phyloP scores from a whole-genome alignment of 108 stramenopile species.

The Parietichytrium sp. region DNA sequence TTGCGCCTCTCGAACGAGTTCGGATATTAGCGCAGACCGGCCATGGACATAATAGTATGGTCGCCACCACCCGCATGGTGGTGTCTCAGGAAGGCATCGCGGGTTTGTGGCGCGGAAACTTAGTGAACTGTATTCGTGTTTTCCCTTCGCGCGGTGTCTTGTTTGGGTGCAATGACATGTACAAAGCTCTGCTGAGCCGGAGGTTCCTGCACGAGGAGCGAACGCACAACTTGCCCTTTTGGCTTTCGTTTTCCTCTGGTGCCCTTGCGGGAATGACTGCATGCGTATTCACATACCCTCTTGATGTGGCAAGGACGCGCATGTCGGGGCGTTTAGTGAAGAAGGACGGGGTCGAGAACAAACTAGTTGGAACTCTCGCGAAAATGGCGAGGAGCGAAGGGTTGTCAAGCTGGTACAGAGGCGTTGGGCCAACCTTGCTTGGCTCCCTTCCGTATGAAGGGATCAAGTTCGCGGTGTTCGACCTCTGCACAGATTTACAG shows the following conservation, averaged over 20 bases:
- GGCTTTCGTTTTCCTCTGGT: constrained; percentile 24
- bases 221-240: not conserved
- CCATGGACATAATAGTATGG: not conserved
- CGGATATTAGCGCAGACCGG: constrained; percentile 36
- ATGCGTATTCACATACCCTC: constrained; percentile 8
- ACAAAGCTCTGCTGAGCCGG: not conserved
- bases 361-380: not conserved
- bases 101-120: constrained; percentile 41
- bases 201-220: not conserved
- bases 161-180: constrained; percentile 22
- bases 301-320: constrained; percentile 17
- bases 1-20: constrained; percentile 43
- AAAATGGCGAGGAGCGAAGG: not conserved
- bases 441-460: constrained; percentile 31
- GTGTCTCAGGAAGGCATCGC: not conserved
- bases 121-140: constrained; percentile 36
- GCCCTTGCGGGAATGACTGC: constrained; percentile 30
- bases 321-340: constrained; percentile 8
- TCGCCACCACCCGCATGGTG: not conserved
- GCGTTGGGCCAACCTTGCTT: not conserved
- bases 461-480: constrained; percentile 33
- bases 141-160: constrained; percentile 21
- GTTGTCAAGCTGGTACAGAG: not conserved
- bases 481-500: not conserved
- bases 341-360: not conserved